Evolutionary conservation across 192 early-diverging fungal species (phyloP).

Genomic region (Piromyces sp.): DNA sequence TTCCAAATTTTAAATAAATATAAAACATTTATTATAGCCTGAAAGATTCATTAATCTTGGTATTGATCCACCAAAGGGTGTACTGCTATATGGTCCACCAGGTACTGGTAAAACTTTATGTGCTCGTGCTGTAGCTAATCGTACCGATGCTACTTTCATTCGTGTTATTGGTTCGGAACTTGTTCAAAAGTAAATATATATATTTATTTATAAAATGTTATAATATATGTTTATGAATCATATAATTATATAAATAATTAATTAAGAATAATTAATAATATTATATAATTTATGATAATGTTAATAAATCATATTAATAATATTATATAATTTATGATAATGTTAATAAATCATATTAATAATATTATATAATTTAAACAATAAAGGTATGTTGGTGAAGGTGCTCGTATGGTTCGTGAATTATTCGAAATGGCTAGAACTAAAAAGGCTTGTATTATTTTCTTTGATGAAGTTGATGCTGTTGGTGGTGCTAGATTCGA

Average conservation of each 20-base stretch:
- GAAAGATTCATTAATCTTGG: constrained; percentile 94
- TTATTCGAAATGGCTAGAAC: constrained; percentile 99
- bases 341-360: too few relatives aligned
- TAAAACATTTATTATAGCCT: constrained; percentile 25
- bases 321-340: too few relatives aligned
- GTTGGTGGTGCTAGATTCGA: constrained; percentile 95
- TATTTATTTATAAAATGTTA: neutral
- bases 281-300: too few relatives aligned
- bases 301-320: too few relatives aligned
- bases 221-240: neutral
- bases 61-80: constrained; percentile 99
- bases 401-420: constrained; percentile 97
- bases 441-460: constrained; percentile 99
- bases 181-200: constrained; percentile 58
- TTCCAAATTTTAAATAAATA: too few relatives aligned
- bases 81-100: constrained; percentile 85
- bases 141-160: constrained; percentile 98
- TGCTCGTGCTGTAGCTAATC: constrained; percentile 94
- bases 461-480: constrained; percentile 99
- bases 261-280: too few relatives aligned
- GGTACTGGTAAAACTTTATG: constrained; percentile 97
- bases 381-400: constrained; percentile 81
- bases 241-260: too few relatives aligned
- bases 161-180: constrained; percentile 98
- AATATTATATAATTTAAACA: neutral